Conservation (phyloP, 2,329 filamentous ascomycete species). For the Xylaria polymorpha region DNA sequence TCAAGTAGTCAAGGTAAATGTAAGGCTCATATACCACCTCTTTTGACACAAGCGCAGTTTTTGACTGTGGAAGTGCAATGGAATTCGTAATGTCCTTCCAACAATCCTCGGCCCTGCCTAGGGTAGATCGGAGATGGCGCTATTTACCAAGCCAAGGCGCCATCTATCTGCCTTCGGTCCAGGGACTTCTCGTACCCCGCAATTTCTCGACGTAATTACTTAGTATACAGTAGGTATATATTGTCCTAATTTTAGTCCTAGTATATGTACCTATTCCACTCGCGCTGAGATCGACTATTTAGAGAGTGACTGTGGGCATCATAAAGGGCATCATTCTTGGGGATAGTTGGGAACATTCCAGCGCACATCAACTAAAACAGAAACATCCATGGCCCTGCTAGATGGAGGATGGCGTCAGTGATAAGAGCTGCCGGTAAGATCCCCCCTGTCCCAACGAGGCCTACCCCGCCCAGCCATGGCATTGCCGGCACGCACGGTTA, state of each 20-base stretch:
- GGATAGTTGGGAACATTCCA: not conserved
- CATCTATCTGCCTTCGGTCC: not conserved
- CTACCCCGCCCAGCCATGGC: constrained; percentile 26
- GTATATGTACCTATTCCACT: not conserved
- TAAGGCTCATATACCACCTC: no score
- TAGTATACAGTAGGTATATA: not conserved
- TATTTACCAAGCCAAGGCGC: not conserved
- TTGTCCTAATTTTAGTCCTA: no score
- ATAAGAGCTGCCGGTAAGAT: constrained; percentile 13
- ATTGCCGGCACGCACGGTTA: constrained; percentile 18
- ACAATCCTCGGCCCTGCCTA: not conserved
- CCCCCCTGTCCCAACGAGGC: not conserved
- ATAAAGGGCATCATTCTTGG: no score
- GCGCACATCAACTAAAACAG: not conserved
- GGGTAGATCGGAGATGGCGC: not conserved
- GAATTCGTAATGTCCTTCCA: not conserved
- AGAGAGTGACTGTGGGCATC: not conserved
- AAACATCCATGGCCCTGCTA: not conserved
- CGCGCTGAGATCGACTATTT: not conserved
- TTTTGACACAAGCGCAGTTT: not conserved
- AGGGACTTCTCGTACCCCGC: not conserved
- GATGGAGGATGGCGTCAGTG: constrained; percentile 4
- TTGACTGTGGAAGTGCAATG: not conserved
- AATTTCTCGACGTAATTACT: not conserved
- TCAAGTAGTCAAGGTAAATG: no score